Conservation (phyloP, 495 filamentous ascomycete genomes). For the Tirmania nivea region DNA sequence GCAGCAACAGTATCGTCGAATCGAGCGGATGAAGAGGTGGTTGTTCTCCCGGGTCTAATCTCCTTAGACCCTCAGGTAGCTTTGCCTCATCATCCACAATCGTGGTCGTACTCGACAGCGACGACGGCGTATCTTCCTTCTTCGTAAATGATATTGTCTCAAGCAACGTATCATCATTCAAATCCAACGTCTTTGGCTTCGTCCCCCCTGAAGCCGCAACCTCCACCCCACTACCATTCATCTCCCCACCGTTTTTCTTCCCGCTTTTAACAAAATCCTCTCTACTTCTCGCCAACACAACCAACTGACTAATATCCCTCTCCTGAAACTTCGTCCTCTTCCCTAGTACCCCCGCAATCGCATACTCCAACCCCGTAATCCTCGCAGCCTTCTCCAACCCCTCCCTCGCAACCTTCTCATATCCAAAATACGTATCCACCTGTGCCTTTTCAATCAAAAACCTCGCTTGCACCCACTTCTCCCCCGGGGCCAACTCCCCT, state of each 20-base stretch:
- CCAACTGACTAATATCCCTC: slow-evolving; percentile 69
- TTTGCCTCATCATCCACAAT: slow-evolving; percentile 21
- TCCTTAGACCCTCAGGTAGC: slow-evolving; percentile 36
- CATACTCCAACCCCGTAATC: slow-evolving; percentile 52
- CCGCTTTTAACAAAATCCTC: slow-evolving; percentile 7
- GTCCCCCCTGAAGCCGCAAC: not conserved
- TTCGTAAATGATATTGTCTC: slow-evolving; percentile 65
- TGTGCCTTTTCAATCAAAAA: slow-evolving; percentile 64
- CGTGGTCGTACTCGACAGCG: slow-evolving; percentile 18
- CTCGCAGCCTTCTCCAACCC: slow-evolving; percentile 45
- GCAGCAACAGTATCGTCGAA: slow-evolving; percentile 56
- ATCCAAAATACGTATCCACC: slow-evolving; percentile 65
- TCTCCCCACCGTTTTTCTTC: not conserved
- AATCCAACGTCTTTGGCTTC: slow-evolving; percentile 41
- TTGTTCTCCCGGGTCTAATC: slow-evolving; percentile 54
- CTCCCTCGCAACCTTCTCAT: slow-evolving; percentile 50
- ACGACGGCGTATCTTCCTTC: slow-evolving; percentile 21
- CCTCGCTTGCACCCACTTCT: slow-evolving; percentile 29
- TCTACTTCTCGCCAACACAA: slow-evolving; percentile 67
- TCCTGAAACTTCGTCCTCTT: slow-evolving; percentile 89
- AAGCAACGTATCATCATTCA: slow-evolving; percentile 85
- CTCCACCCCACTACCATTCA: not conserved
- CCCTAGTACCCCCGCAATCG: slow-evolving; percentile 62
- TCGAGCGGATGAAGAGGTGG: slow-evolving; percentile 68
- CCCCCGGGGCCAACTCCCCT: slow-evolving; percentile 14